These are phyloP conservation scores for Tubosaeta sp. DNA, from an alignment of 768 basidiomycete genomes.

Conservation along the genomic window DNA sequence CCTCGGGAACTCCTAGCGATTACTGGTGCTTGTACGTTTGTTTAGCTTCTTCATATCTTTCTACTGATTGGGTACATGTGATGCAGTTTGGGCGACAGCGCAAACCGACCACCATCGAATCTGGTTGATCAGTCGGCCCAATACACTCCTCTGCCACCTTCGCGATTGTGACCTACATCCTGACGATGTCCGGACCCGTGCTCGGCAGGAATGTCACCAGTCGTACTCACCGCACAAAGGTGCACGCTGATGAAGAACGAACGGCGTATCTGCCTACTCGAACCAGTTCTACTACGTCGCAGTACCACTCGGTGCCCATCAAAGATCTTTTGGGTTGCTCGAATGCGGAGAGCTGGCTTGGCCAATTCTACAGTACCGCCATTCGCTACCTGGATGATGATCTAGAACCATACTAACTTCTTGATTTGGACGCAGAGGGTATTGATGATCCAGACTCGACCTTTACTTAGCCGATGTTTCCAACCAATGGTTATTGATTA, in stretches of 20 bases:
- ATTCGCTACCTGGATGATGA: background rate
- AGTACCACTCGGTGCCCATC: background rate
- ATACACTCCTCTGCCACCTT: constrained; percentile 6
- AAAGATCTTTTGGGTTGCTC: background rate
- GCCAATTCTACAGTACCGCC: background rate
- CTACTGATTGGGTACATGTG: background rate
- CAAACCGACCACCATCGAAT: constrained; percentile 1
- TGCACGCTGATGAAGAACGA: background rate
- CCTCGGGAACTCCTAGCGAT: constrained; percentile 1
- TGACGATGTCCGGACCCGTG: background rate
- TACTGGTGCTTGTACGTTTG: background rate
- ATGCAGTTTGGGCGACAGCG: constrained; percentile 8
- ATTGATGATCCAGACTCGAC: background rate
- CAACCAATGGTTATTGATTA: constrained; percentile 2
- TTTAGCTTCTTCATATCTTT: background rate
- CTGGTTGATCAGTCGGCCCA: constrained; percentile 8
- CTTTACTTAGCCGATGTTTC: background rate
- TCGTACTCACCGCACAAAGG: background rate
- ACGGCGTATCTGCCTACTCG: background rate
- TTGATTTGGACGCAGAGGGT: constrained; percentile 1
- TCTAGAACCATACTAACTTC: background rate
- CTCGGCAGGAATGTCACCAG: background rate
- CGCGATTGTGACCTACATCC: background rate
- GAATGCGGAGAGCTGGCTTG: background rate
- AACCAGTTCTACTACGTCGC: background rate